A percentile compares a stretch with the other conserved stretches of the same genome.
These are phyloP conservation scores for Jamesozyma lodderae DNA, from an alignment of 805 yeast genomes.

Conservation along the genomic window DNA sequence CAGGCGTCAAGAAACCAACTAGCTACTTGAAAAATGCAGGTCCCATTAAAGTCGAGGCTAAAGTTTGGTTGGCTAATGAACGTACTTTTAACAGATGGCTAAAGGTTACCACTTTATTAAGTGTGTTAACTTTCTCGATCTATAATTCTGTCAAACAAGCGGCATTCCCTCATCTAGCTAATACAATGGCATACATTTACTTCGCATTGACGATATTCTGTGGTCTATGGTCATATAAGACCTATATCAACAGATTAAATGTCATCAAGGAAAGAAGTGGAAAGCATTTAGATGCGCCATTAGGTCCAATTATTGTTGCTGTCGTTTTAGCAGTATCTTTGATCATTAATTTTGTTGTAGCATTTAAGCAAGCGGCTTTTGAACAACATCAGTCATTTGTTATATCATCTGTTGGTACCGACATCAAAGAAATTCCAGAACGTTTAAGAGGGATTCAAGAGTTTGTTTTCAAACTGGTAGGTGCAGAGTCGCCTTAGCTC, in stretches of 20 bases:
- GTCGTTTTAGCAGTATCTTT: constrained; percentile 58
- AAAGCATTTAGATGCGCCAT: constrained; percentile 76
- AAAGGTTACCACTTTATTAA: constrained; percentile 74
- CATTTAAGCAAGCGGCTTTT: constrained; percentile 37
- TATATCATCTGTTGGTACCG: background rate
- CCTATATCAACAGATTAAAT: constrained; percentile 60
- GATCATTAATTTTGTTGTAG: constrained; percentile 61
- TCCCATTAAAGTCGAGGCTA: constrained; percentile 89
- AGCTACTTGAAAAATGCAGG: constrained; percentile 78
- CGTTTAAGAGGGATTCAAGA: constrained; percentile 25
- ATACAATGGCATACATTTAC: constrained; percentile 64
- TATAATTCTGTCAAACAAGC: constrained; percentile 67
- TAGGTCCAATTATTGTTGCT: constrained; percentile 82
- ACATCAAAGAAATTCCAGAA: constrained; percentile 7
- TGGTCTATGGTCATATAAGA: constrained; percentile 82
- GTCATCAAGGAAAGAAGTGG: constrained; percentile 77
- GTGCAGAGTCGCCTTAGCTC: too few relatives aligned
- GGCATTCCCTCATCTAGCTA: constrained; percentile 55
- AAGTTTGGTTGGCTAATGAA: constrained; percentile 97
- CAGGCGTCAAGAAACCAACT: constrained; percentile 80
- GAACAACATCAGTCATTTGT: background rate
- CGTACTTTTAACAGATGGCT: constrained; percentile 96
- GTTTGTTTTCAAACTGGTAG: constrained; percentile 28
- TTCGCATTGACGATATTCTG: constrained; percentile 75
- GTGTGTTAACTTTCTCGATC: constrained; percentile 77